phyloP scores from a whole-genome alignment of 495 filamentous ascomycete genomes.

The Aspergillus homomorphus region DNA sequence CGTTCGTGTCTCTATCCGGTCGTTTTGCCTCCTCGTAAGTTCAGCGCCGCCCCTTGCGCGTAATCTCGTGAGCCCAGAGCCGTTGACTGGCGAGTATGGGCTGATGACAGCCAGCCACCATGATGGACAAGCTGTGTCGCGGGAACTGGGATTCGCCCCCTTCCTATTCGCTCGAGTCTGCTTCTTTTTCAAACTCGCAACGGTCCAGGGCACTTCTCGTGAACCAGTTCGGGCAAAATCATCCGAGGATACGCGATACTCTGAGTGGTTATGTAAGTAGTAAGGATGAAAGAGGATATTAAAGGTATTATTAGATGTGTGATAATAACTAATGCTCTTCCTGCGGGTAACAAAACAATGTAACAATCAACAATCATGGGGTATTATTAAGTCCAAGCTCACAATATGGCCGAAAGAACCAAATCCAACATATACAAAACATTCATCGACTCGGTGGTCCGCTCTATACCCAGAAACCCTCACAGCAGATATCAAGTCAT shows the following conservation, averaged over 20 bases:
- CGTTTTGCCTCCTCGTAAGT: slow-evolving; percentile 10
- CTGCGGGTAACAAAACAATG: neutral
- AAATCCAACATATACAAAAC: slow-evolving; percentile 15
- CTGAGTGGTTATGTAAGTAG: neutral
- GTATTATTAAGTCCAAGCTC: slow-evolving; percentile 29
- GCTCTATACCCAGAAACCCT: slow-evolving; percentile 9
- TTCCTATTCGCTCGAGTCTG: neutral
- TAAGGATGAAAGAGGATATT: neutral
- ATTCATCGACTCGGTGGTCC: slow-evolving; percentile 10
- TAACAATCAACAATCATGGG: slow-evolving; percentile 19
- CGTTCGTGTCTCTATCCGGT: neutral
- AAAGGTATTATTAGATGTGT: slow-evolving; percentile 4
- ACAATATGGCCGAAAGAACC: slow-evolving; percentile 3
- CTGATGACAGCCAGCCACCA: slow-evolving; percentile 25
- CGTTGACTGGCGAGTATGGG: slow-evolving; percentile 13
- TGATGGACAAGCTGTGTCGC: slow-evolving; percentile 12
- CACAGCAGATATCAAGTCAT: slow-evolving; percentile 9
- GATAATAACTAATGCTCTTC: neutral
- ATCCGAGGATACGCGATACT: neutral
- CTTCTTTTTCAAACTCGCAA: neutral
- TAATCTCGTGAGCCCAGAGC: slow-evolving; percentile 26
- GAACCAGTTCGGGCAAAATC: neutral
- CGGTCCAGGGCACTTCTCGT: neutral
- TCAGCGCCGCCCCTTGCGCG: slow-evolving; percentile 27
- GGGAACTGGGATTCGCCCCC: neutral